Conservation (phyloP, 1,284 basidiomycete species). For the Takashimella koratensis region DNA sequence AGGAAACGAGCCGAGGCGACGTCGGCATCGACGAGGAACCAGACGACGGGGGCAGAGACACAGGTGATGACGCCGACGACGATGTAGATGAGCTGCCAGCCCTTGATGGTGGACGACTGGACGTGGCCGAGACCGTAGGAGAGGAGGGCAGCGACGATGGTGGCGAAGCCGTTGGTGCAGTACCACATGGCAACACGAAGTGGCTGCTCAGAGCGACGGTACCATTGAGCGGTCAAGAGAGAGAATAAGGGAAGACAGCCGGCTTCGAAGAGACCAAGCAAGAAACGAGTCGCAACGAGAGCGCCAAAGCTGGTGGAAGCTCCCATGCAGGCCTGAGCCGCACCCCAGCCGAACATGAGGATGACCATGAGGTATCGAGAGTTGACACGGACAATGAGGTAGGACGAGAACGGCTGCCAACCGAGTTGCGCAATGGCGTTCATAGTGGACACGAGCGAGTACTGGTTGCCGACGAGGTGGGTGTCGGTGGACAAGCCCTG, state of each 20-base stretch:
- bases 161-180: slow-evolving; percentile 45
- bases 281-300: slow-evolving; percentile 40
- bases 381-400: slow-evolving; percentile 42
- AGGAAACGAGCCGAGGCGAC: slow-evolving; percentile 47
- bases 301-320: slow-evolving; percentile 29
- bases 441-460: slow-evolving; percentile 33
- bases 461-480: slow-evolving; percentile 29
- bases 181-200: slow-evolving; percentile 45
- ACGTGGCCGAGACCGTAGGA: slow-evolving; percentile 43
- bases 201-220: slow-evolving; percentile 45
- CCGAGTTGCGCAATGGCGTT: slow-evolving; percentile 44
- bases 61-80: slow-evolving; percentile 44
- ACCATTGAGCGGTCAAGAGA: slow-evolving; percentile 47
- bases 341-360: slow-evolving; percentile 41
- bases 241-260: slow-evolving; percentile 48
- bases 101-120: slow-evolving; percentile 26
- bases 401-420: slow-evolving; percentile 46
- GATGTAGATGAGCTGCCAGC: slow-evolving; percentile 49
- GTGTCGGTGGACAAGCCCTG: slow-evolving; percentile 33
- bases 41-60: slow-evolving; percentile 41
- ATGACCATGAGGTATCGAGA: slow-evolving; percentile 41
- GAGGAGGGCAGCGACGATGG: slow-evolving; percentile 40
- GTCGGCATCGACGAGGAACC: slow-evolving; percentile 39
- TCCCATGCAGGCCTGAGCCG: slow-evolving; percentile 33
- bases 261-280: slow-evolving; percentile 49